A percentile compares a stretch with the other conserved stretches of the same genome.
Conservation (phyloP, 345 rosid genomes). For the Syzygium aromaticum region DNA sequence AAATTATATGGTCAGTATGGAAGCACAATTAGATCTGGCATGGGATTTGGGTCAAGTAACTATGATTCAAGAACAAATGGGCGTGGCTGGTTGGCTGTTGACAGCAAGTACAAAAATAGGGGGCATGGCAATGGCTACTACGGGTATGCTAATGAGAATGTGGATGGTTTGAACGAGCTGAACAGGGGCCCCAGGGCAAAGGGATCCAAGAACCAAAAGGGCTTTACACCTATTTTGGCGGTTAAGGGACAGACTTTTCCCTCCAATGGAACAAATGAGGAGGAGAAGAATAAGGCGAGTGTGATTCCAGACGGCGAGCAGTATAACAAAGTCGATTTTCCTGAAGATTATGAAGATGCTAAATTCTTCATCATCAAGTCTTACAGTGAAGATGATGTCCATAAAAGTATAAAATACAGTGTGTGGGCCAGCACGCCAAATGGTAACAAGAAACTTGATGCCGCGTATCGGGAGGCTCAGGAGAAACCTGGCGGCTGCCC, state of each 20-base stretch:
- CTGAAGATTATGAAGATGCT: conserved; percentile 54
- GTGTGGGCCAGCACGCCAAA: conserved; percentile 97
- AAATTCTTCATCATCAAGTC: conserved; percentile 89
- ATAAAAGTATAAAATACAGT: conserved; percentile 81
- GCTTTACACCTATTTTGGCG: conserved; percentile 22
- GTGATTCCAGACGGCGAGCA: conserved; percentile 45
- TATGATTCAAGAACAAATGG: conserved; percentile 60
- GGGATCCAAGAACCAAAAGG: conserved; percentile 58
- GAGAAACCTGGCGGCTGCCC: conserved; percentile 70
- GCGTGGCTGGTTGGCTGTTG: conserved; percentile 55
- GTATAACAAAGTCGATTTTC: conserved; percentile 65
- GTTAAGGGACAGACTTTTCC: conserved; percentile 45
- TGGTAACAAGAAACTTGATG: conserved; percentile 94
- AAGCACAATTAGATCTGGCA: conserved; percentile 45
- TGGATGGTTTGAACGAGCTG: conserved; percentile 79
- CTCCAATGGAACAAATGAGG: conserved; percentile 21
- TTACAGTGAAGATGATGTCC: conserved; percentile 97
- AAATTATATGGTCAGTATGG: conserved; percentile 67
- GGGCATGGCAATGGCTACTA: conserved; percentile 64
- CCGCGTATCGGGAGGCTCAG: conserved; percentile 76
- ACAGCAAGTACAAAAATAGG: conserved; percentile 54
- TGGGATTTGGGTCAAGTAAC: conserved; percentile 60
- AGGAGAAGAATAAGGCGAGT: conserved; percentile 25
- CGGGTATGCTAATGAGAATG: conserved; percentile 47
- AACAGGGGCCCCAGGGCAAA: conserved; percentile 89